A percentile compares a stretch with the other conserved stretches of the same genome.
Evolutionary conservation across 352 stramenopile genomes (phyloP).

Genomic region (Globisporangium canariense): DNA sequence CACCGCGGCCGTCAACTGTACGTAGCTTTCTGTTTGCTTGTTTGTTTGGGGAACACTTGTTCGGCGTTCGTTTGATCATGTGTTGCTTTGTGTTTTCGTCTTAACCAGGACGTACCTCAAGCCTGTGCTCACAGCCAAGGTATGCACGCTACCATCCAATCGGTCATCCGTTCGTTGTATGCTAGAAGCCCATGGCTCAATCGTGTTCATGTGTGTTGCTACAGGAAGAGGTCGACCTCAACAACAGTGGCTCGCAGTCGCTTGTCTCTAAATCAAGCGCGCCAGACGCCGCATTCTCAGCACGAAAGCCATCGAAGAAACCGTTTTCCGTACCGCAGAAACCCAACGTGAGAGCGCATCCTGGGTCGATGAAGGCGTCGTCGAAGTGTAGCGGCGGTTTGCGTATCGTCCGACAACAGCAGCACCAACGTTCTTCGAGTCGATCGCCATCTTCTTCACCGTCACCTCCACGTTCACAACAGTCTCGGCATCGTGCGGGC

Average conservation of each 20-base stretch:
- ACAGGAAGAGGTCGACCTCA: constrained; percentile 4
- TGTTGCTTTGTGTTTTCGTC: constrained; percentile 1
- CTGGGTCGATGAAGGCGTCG: background rate
- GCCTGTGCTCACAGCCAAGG: constrained; percentile 40
- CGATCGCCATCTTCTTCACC: constrained; percentile 1
- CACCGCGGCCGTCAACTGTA: constrained; percentile 54
- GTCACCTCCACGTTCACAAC: constrained; percentile 3
- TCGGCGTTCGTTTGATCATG: background rate
- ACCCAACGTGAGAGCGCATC: background rate
- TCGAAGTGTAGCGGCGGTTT: background rate
- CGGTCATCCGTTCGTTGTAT: background rate
- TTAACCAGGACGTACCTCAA: constrained; percentile 51
- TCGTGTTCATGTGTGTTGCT: background rate
- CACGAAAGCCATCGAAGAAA: constrained; percentile 4
- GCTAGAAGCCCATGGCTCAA: background rate
- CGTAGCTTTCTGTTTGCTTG: constrained; percentile 13
- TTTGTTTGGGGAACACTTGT: background rate
- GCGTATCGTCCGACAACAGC: constrained; percentile 1
- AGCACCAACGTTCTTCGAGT: constrained; percentile 5
- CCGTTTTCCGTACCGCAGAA: constrained; percentile 7
- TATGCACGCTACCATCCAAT: constrained; percentile 2
- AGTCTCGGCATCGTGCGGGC: background rate
- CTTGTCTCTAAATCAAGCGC: background rate
- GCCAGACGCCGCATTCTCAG: background rate
- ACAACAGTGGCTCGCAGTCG: background rate